Evolutionary conservation across 192 early-diverging fungal species (phyloP), one percentile per base, ranked within the genome.

Genomic region (Spizellomyces punctatus): DNA sequence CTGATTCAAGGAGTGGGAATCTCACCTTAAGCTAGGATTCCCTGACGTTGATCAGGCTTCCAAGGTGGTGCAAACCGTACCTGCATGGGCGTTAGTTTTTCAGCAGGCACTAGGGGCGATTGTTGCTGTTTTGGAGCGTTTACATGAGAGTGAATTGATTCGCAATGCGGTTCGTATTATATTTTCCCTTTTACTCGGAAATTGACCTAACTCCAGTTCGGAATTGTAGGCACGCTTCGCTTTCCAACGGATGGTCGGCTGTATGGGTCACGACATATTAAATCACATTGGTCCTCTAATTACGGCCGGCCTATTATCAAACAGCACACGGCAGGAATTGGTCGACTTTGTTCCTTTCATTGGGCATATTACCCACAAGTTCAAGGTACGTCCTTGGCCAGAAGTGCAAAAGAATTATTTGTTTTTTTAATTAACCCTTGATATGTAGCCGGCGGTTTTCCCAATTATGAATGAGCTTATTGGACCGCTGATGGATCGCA

Each of bases 281-380:
- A 91, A 91, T 14, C 95, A 90, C 63, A 66, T 97, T 57, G 90
- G 90, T 3, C 82, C 89, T 6, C 72, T 96, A 46, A 90, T 95
- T 62, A 89, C 76, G 5, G 73, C 89, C 17, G 89, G 90, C 17
- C 72, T 98, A 12, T 73, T 96, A 36, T 85, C 84, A 19, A 90
- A 89, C 54, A 91, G 91, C 69, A 82, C 88, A 5, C 82, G 93
- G 10, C 84, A 89, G 55, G 94, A 96, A 79, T 76, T 95, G 22
- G 78, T 90, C 17, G 94, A 96, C 74, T 89, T 96, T 66, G 80
- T 96, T 63, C 91, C 91, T 8, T 94, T 96, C 72, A 85, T 96
- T 60, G 88, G 87, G 12, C 82, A 90, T 60, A 80, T 95, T 59
- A 89, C 91, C n/a, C 90, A 94, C 82, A 96, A 96, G 78, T 96